Evolutionary conservation across 2,329 filamentous ascomycete species (phyloP).

Genomic region (Nemania serpens): DNA sequence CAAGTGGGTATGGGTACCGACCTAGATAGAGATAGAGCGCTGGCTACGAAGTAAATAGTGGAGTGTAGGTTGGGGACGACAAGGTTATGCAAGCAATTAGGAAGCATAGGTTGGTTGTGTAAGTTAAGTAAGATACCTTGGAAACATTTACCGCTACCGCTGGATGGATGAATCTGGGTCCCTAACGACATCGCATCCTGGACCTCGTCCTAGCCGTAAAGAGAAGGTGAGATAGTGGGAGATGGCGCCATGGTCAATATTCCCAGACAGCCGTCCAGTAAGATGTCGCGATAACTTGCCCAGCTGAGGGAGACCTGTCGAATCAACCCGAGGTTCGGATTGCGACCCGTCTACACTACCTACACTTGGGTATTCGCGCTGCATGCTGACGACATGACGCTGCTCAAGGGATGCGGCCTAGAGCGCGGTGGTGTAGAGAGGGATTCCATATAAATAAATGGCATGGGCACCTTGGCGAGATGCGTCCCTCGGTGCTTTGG

Average conservation of each 20-base stretch:
- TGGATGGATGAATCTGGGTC: too few relatives aligned
- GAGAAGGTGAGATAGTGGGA: conserved; percentile 22
- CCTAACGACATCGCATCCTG: too few relatives aligned
- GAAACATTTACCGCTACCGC: too few relatives aligned
- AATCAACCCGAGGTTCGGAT: conserved; percentile 8
- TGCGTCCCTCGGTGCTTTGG: not conserved
- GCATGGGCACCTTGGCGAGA: not conserved
- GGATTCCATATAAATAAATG: conserved; percentile 7
- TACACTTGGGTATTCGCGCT: conserved; percentile 6
- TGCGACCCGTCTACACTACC: not conserved
- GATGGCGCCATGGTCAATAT: conserved; percentile 12
- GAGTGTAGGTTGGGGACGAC: too few relatives aligned
- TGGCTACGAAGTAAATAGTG: too few relatives aligned
- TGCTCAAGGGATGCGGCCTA: not conserved
- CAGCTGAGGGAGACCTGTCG: not conserved
- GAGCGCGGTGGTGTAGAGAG: not conserved
- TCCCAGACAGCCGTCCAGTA: not conserved
- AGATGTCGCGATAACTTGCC: conserved; percentile 9
- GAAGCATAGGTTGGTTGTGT: too few relatives aligned
- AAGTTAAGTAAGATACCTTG: too few relatives aligned
- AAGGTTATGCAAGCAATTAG: too few relatives aligned
- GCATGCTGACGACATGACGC: conserved; percentile 22
- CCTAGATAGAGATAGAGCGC: too few relatives aligned
- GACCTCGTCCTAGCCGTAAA: conserved; percentile 14
- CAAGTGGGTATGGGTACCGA: too few relatives aligned